Base-by-base conservation (phyloP, 768 basidiomycete species). In the Brasilioporus rufonigricans region DNA sequence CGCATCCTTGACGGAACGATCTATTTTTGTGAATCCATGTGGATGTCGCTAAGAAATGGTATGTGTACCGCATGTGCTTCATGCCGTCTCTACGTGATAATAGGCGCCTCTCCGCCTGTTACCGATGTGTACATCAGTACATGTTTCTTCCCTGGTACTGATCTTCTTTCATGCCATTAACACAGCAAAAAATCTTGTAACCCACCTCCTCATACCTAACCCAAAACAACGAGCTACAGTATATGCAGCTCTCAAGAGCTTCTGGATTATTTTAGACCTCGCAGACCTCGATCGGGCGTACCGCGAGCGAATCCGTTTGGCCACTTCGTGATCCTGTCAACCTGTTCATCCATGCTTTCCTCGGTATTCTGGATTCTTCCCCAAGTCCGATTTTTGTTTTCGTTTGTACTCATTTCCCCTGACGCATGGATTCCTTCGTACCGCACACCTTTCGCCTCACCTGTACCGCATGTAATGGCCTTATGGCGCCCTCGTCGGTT, bases 211-310 rank as follows among this genome's bases (percentile, higher is more conserved):
- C 39, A 70, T 83, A 50, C 79, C 81, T 46, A 76, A 88, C 59
- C 77, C 79, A 53, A 68, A 68, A 23, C 68, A 77, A 41, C 85
- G 91, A 18, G 82, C 83, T 18, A 91, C 87, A 0, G 82, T 89
- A 27, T 66, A 78, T 35, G 70, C 72, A 53, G 87, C 90, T 2
- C 73, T 91, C 46, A 66, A 77, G 56, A 82, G 80, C 67, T 58
- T 62, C 27, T 93, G 91, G 91, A 90, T 93, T 55, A 63, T 66
- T 21, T 76, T 72, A 33, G 89, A 92, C 62, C 65, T 82, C 27
- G 69, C 77, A 24, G 82, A 84, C 48, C 76, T 93, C 48, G 77
- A 85, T 55, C 71, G 71, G 21, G 78, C 84, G 19, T 91, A 89
- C 70, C 74, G 73, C 53, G 76, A 77, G 47, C 80, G 86, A 48